Base-by-base conservation (phyloP, 148 eudicot species). In the Heliamphora exappendiculata region DNA sequence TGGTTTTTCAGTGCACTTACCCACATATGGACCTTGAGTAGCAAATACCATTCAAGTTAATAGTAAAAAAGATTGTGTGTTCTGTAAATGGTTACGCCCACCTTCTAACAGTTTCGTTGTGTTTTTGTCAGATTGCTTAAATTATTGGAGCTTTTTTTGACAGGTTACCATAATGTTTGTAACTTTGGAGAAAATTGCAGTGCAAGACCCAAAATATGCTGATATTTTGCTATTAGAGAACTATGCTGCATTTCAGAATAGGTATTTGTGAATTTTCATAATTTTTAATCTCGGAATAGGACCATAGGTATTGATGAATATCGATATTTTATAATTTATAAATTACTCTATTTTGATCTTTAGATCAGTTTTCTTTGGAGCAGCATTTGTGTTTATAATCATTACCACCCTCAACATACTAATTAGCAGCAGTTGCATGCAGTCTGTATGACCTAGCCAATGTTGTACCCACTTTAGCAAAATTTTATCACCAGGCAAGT, bases 181-280 rank as follows among this genome's bases (percentile, higher is more conserved):
- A 72, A 95, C 97, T 62, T 85, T 95, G 90, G 98, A 95, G 75
- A 95, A 92, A 85, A 84, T 95, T 78, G 84, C 94, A 76, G 91
- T 89, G 64, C 87, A 86, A 17, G 98, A 95, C 72, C 87, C 82
- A 77, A 92, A 92, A 85, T 89, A 86, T 86, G 86, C 90, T 24
- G 98, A 95, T 81, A 87, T 92, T 79, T 78, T 92, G 78, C 94
- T 92, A 57, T 78, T 95, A 72, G 98, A 95, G 84, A 95, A 95
- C 80, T 95, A 95, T 83, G 98, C 98, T 37, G 91, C 98, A 79
- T 95, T 95, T 82, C 98, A 92, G 81, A 95, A 92, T 80, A 95
- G 98, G 98, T 94, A 79, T 11, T 72, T 4, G 10, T 22, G 51
- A 51, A 26, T 73, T 6, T 26, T 54, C 14, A 34, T 64, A 41